A percentile compares a stretch with the other conserved stretches of the same genome.
phyloP scores from a whole-genome alignment of 23 red algal species.

The Gracilaria domingensis region DNA sequence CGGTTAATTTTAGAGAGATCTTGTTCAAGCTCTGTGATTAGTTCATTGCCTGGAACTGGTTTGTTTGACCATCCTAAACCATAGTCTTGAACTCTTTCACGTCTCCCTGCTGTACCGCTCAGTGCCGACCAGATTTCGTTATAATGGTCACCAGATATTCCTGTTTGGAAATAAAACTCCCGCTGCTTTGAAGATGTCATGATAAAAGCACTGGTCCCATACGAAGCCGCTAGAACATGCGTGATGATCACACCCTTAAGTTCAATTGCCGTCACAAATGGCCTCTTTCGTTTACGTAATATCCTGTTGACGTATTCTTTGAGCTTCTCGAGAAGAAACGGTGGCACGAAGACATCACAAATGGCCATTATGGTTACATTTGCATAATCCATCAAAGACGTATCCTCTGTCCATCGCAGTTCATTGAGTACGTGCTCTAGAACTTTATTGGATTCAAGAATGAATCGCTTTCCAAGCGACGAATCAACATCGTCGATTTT shows the following conservation, averaged over 20 bases:
- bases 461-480: background rate
- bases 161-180: slow-evolving; percentile 43
- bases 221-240: slow-evolving; percentile 45
- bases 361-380: background rate
- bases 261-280: background rate
- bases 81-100: background rate
- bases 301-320: background rate
- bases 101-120: background rate
- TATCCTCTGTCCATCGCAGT: background rate
- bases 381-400: background rate
- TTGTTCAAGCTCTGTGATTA: slow-evolving; percentile 35
- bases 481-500: slow-evolving; percentile 2
- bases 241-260: slow-evolving; percentile 4
- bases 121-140: slow-evolving; percentile 24
- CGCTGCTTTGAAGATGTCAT: background rate
- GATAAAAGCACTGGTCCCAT: background rate
- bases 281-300: background rate
- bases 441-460: background rate
- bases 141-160: background rate
- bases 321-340: background rate
- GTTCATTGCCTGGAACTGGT: background rate
- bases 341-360: slow-evolving; percentile 2
- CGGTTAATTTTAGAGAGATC: slow-evolving; percentile 9
- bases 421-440: background rate
- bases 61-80: slow-evolving; percentile 7